A percentile compares a stretch with the other conserved stretches of the same genome.
phyloP scores from a whole-genome alignment of 768 basidiomycete species.

The Termitomyces bulborhizus region DNA sequence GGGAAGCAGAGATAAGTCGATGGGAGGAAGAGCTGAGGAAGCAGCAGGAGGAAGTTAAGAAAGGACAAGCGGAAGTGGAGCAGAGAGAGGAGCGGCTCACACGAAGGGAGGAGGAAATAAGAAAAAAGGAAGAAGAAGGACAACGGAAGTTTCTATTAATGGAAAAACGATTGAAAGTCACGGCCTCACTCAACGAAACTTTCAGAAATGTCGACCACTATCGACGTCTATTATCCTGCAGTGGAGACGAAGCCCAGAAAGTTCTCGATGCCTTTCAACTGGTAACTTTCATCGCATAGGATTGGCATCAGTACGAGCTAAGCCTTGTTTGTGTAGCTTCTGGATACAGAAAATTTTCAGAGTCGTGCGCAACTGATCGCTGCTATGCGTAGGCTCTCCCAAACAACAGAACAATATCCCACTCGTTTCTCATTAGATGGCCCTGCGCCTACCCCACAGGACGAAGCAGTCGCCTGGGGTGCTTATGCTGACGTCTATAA shows the following conservation, averaged over 20 bases:
- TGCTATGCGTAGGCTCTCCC: constrained; percentile 6
- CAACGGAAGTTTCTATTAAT: background rate
- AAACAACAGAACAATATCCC: constrained; percentile 1
- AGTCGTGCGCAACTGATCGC: background rate
- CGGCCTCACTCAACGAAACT: background rate
- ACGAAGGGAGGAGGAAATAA: background rate
- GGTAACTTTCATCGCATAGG: background rate
- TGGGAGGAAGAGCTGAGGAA: too few relatives aligned
- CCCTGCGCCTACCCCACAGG: background rate
- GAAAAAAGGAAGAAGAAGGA: background rate
- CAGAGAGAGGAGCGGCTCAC: background rate
- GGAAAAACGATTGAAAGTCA: background rate
- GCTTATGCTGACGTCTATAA: constrained; percentile 3
- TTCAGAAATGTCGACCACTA: background rate
- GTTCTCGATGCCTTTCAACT: constrained; percentile 4
- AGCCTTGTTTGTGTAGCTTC: background rate
- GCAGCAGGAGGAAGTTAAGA: too few relatives aligned
- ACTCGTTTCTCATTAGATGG: background rate
- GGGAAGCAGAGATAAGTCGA: too few relatives aligned
- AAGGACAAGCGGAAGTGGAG: background rate
- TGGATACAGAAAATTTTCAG: background rate
- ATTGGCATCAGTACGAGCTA: too few relatives aligned
- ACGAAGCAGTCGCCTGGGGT: background rate
- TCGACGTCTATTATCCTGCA: background rate
- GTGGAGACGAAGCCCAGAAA: background rate